Base-by-base conservation (phyloP, 2,329 filamentous ascomycete species). In the Rhinocladiella similis region DNA sequence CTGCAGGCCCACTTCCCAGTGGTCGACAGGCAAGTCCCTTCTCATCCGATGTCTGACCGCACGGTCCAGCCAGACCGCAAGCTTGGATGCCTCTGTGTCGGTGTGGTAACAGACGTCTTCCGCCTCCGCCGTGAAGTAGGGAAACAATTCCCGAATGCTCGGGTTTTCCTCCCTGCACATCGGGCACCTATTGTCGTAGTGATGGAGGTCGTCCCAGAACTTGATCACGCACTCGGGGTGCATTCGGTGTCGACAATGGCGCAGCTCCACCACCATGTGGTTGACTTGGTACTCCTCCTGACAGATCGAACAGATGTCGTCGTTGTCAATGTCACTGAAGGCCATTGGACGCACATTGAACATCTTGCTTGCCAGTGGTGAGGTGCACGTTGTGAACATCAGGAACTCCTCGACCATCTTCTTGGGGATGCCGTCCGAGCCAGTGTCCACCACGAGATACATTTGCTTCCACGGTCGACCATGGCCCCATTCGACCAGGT, bases 321-420 rank as follows among this genome's bases (percentile, higher is more conserved):
- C 43, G 9, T 22, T 12, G 22, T 29, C 14, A 20, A 46, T 25
- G 25, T 46, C 19, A 16, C 22, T n/a, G 20, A 16, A 16, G 43
- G 25, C n/a, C n/a, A 46, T 22, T 13, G 43, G 43, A 46, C n/a
- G 43, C n/a, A 46, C 43, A 22, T 22, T 27, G 43, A 46, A 46
- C 19, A 46, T 46, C 20, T 46, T n/a, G 20, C 43, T 16, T 12
- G 43, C 43, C 7, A 46, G 22, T n/a, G 43, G 13, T 16, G 43
- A 25, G 19, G 43, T 46, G n/a, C 14, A 19, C 20, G 43, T 25
- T 7, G 43, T 29, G 9, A 46, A 46, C 14, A 16, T 16, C 20
- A 46, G 13, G 20, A 46, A 46, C n/a, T 46, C 22, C 3, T 41
- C 38, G 3, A 41, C 18, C 5, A 41, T 41, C 6, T 19, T 3